phyloP scores from a whole-genome alignment of 1,139 yeast genomes.

The Geotrichum europaeum region DNA sequence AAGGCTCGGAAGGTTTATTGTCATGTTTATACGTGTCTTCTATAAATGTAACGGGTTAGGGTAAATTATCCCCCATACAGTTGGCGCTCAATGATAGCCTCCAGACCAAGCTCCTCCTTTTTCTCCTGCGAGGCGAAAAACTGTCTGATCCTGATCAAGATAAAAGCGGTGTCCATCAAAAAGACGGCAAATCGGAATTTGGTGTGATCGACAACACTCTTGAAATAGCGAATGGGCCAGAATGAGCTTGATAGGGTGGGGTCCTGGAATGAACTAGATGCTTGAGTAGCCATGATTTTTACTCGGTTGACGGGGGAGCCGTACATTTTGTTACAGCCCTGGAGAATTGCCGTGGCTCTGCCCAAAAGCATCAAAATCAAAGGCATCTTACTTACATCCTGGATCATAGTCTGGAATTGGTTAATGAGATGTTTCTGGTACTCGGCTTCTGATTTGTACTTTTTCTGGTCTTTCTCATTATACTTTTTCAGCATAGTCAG shows the following conservation, averaged over 20 bases:
- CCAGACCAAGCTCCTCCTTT: conserved; percentile 14
- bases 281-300: conserved; percentile 54
- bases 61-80: not conserved
- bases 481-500: conserved; percentile 51
- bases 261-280: conserved; percentile 31
- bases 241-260: not conserved
- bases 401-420: conserved; percentile 45
- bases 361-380: conserved; percentile 58
- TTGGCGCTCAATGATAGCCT: conserved; percentile 15
- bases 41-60: not conserved
- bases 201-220: conserved; percentile 8
- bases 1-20: not conserved
- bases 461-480: not conserved
- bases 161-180: conserved; percentile 12
- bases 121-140: conserved; percentile 1
- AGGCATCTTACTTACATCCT: conserved; percentile 63
- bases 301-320: conserved; percentile 73
- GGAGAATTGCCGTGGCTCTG: conserved; percentile 68
- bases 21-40: not conserved
- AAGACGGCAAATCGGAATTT: conserved; percentile 11
- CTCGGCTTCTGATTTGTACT: conserved; percentile 25
- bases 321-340: conserved; percentile 56
- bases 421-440: conserved; percentile 37
- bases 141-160: conserved; percentile 15
- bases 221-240: conserved; percentile 6